Evolutionary conservation across 2,329 filamentous ascomycete genomes (phyloP), one percentile per base, ranked within the genome.

Genomic region (Gremmenia infestans): DNA sequence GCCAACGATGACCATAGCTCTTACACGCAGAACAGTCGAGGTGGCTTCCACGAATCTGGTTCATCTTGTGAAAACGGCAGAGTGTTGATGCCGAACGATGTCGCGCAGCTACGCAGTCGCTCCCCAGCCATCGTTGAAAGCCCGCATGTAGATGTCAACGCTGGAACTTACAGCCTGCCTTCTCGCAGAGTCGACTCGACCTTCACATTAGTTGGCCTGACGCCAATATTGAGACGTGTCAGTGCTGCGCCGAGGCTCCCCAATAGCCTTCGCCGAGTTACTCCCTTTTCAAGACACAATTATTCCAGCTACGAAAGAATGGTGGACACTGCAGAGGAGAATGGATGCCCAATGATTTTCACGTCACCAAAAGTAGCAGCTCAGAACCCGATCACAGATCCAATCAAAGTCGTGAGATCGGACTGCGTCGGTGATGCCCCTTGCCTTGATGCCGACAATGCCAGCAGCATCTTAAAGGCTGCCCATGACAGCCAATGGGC

Each of bases 21-120:
- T 3, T 67, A 68, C 39, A 65, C 65, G 3, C 39, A 60, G 11
- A 64, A 65, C 35, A 64, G 60, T 54, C 45, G 42, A 36, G 64
- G 63, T n/a, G 63, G 64, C 5, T 66, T 67, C 39, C 65, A 65
- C 54, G 47, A 45, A 28, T 56, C 54, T n/a, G 35, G 22, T 5
- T 49, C 37, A 22, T 53, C 55, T 12, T 15, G 47, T 42, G 51
- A 47, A 23, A 35, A 48, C 14, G 35, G 19, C 7, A 51, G 37
- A 15, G 12, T 50, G 4, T 28, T 59, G 35, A 59, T 52, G 2
- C 5, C 52, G 4, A 47, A 55, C 45, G 58, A 58, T 14, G 28
- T 60, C 11, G 35, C 52, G 12, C 51, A 55, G 22, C 25, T 57
- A 1, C 50, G 22, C 36, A 54, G 36, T 40, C 48, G 15, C 37